Percentiles rank a stretch among this genome's conserved stretches.
phyloP scores from a whole-genome alignment of 768 basidiomycete genomes.

The Lactarius pseudohatsudake region DNA sequence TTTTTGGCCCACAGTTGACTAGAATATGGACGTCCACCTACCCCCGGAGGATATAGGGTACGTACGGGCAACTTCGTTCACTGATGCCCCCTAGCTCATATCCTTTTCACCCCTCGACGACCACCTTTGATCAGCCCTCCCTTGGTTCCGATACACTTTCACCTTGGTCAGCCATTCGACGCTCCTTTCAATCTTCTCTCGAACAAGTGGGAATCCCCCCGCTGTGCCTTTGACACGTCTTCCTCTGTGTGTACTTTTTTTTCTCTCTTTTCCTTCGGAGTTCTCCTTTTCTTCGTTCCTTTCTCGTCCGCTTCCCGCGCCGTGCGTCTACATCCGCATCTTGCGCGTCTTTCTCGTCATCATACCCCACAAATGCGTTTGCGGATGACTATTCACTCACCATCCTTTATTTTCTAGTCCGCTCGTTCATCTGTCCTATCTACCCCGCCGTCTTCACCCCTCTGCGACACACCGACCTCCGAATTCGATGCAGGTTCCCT shows the following conservation, averaged over 20 bases:
- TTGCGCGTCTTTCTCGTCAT: conserved; percentile 9
- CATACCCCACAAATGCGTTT: background rate
- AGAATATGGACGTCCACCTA: conserved; percentile 19
- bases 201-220: conserved; percentile 7
- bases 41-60: conserved; percentile 20
- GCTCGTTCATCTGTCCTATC: conserved; percentile 9
- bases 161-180: background rate
- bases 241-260: conserved; percentile 9
- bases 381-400: conserved; percentile 7
- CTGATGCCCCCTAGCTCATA: conserved; percentile 12
- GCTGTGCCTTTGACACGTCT: background rate
- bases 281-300: background rate
- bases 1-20: conserved; percentile 2
- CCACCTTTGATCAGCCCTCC: conserved; percentile 8
- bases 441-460: conserved; percentile 3
- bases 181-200: background rate
- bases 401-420: conserved; percentile 8
- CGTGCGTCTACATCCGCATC: conserved; percentile 1
- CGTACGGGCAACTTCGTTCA: background rate
- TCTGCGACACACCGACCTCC: conserved; percentile 11
- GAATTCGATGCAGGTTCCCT: conserved; percentile 6
- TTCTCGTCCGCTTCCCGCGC: background rate
- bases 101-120: background rate
- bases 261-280: background rate
- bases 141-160: background rate